phyloP scores from a whole-genome alignment of 768 basidiomycete species.

The Hypholoma fasciculare region DNA sequence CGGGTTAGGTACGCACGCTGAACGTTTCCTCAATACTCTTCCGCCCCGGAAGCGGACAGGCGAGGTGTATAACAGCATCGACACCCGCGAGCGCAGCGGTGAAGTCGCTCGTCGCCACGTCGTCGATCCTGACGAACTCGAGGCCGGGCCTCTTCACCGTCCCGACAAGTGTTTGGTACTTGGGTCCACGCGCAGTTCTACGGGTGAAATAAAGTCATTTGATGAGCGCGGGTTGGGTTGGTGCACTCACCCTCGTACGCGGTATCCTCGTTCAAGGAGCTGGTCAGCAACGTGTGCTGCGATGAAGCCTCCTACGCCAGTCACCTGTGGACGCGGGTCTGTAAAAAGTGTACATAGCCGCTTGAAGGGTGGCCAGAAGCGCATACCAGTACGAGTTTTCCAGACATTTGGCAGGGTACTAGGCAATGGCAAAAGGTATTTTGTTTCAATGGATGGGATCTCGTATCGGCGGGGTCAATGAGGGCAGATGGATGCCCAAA shows the following conservation, averaged over 20 bases:
- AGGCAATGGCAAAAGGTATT: background rate
- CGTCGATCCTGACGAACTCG: slow-evolving; percentile 30
- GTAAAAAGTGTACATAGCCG: background rate
- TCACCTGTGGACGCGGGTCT: slow-evolving; percentile 28
- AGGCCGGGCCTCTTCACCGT: slow-evolving; percentile 24
- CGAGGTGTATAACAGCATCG: slow-evolving; percentile 47
- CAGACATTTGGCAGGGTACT: background rate
- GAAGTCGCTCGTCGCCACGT: slow-evolving; percentile 36
- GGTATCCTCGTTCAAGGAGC: slow-evolving; percentile 34
- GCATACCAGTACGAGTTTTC: background rate
- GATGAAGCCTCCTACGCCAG: slow-evolving; percentile 40
- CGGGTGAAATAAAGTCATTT: background rate
- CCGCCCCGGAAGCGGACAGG: slow-evolving; percentile 34
- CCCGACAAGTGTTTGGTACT: slow-evolving; percentile 20
- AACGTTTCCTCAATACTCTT: slow-evolving; percentile 23
- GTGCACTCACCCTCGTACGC: slow-evolving; percentile 37
- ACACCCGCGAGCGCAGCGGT: slow-evolving; percentile 51
- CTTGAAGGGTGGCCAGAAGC: background rate
- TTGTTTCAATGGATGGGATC: background rate
- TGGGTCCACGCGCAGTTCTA: slow-evolving; percentile 34
- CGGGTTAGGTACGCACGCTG: slow-evolving; percentile 13
- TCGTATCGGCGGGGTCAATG: background rate
- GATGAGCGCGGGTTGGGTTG: background rate
- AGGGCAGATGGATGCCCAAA: background rate
- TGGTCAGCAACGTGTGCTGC: slow-evolving; percentile 36